Percentiles rank a stretch among this genome's conserved stretches.
phyloP scores from a whole-genome alignment of 805 yeast species.

The Brettanomyces naardenensis region DNA sequence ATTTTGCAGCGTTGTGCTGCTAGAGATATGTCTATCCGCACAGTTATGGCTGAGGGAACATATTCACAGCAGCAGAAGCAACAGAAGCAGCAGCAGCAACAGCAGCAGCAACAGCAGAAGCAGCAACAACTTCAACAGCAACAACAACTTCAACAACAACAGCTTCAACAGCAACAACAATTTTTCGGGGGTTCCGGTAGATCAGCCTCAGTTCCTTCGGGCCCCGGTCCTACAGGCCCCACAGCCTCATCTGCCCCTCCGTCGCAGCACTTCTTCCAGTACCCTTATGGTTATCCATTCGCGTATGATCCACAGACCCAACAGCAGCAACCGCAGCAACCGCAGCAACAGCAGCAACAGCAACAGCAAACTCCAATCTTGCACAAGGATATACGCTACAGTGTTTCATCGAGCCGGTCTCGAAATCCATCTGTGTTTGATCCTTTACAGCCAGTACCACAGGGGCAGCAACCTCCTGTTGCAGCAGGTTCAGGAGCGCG shows the following conservation, averaged over 20 bases:
- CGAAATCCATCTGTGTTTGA: slow-evolving; percentile 35
- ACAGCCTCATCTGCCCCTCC: too few relatives aligned
- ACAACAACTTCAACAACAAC: slow-evolving; percentile 11
- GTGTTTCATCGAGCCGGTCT: slow-evolving; percentile 21
- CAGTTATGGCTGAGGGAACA: slow-evolving; percentile 3
- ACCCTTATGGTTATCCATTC: too few relatives aligned
- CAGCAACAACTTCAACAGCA: slow-evolving; percentile 5
- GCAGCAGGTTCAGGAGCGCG: background rate
- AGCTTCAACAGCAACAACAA: slow-evolving; percentile 12
- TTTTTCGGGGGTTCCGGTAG: slow-evolving; percentile 11
- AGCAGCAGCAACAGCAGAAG: slow-evolving; percentile 10
- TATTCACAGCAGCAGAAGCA: background rate
- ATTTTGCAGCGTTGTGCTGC: slow-evolving; percentile 25
- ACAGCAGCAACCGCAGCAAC: slow-evolving; percentile 6
- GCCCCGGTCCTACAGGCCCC: too few relatives aligned
- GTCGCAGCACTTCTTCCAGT: too few relatives aligned
- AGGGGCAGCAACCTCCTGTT: background rate
- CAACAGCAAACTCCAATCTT: slow-evolving; percentile 15
- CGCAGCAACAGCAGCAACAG: slow-evolving; percentile 6
- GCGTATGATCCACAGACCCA: too few relatives aligned
- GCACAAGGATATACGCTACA: slow-evolving; percentile 26
- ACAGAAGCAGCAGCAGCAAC: slow-evolving; percentile 4
- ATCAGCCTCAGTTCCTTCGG: slow-evolving; percentile 4
- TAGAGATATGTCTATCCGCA: slow-evolving; percentile 21
- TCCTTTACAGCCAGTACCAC: slow-evolving; percentile 22